A percentile compares a stretch with the other conserved stretches of the same genome.
These are phyloP conservation scores for Myriosclerotinia curreyana DNA, from an alignment of 2,329 filamentous ascomycete genomes.

Conservation along the genomic window DNA sequence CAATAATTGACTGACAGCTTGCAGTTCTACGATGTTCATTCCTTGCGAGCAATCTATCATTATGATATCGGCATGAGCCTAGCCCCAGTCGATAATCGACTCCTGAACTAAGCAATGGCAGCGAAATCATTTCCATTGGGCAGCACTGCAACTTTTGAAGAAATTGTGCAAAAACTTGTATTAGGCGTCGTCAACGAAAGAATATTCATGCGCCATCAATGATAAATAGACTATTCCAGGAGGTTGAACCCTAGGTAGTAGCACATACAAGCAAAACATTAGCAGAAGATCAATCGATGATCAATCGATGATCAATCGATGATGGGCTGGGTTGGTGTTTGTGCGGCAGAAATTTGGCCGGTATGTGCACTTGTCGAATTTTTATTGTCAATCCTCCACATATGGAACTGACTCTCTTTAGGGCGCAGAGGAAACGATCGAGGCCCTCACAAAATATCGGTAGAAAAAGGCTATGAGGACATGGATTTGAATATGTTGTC, in stretches of 20 bases:
- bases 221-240: conserved; percentile 55
- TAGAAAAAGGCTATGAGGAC: conserved; percentile 48
- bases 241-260: conserved; percentile 50
- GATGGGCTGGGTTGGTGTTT: conserved; percentile 55
- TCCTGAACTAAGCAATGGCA: conserved; percentile 33
- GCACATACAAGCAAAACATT: conserved; percentile 56
- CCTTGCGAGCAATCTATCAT: conserved; percentile 50
- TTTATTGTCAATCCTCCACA: neutral
- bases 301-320: conserved; percentile 49
- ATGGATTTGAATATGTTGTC: conserved; percentile 55
- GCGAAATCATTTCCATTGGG: conserved; percentile 51
- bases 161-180: conserved; percentile 47
- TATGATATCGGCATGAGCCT: conserved; percentile 47
- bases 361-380: conserved; percentile 23
- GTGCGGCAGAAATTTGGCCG: conserved; percentile 50
- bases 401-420: conserved; percentile 36
- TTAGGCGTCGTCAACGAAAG: conserved; percentile 51
- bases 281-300: conserved; percentile 47
- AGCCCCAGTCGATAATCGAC: neutral
- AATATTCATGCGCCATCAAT: conserved; percentile 54
- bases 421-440: conserved; percentile 47
- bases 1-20: conserved; percentile 23
- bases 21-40: conserved; percentile 51
- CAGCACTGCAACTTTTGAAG: conserved; percentile 45
- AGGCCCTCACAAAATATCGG: conserved; percentile 46